Base-by-base conservation (phyloP, 306 rosid genomes). In the Quercus aquifolioides region DNA sequence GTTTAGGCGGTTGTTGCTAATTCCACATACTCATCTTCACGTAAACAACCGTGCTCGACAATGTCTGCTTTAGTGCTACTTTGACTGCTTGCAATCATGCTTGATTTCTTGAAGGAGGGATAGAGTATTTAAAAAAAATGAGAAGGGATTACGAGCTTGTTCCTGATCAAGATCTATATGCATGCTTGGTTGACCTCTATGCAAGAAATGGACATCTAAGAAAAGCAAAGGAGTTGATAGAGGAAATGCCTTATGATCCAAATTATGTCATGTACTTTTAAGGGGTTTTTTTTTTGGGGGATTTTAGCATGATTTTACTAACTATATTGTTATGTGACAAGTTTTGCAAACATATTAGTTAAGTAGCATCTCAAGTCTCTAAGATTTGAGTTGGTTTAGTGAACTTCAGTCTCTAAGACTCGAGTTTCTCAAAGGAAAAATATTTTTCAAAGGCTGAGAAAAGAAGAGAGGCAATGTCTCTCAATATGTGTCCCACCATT, bases 81-180 rank as follows among this genome's bases (percentile, higher is more conserved):
- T 85, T 87, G 86, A 83, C 91, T 69, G 93, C 96, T 70, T 91
- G 90, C 76, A 91, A 81, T 60, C 91, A 89, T 75, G 87, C 89
- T 26, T 91, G 93, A 58, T 77, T 86, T 74, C 84, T 89, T 80
- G 79, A 87, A 74, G 82, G 84, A 82, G 96, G 91, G 41, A 73
- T 79, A 60, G 83, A 81, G 20, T 87, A 89, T 68, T 89, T 89
- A 62, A 87, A 84, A 67, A 81, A 77, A 85, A 89, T 87, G 93
- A 88, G 72, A 59, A 51, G 80, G 55, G 49, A 63, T 43, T 86
- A 84, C 46, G 21, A 74, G 76, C 54, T 59, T 89, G 51, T 74
- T 70, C 77, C 93, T 75, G 77, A 79, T 77, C 79, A 78, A 57
- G 93, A 91, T 75, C 91, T 87, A 67, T 91, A 84, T 83, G 93